phyloP scores from a whole-genome alignment of 345 rosid species.

The Rhodamnia rubescens region DNA sequence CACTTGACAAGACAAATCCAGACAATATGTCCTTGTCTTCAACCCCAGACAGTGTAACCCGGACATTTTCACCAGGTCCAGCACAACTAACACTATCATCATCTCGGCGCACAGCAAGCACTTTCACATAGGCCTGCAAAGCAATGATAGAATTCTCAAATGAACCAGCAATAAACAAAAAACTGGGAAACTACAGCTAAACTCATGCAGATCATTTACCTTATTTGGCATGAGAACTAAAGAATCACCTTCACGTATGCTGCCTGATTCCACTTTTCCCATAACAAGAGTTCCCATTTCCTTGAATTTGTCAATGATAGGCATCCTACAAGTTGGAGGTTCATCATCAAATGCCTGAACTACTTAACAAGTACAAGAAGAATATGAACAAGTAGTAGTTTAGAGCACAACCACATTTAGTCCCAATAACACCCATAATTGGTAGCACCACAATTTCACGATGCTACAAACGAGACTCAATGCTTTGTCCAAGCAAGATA shows the following conservation, averaged over 20 bases:
- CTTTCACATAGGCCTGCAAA: slow-evolving; percentile 70
- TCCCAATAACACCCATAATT: background rate
- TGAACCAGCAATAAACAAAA: background rate
- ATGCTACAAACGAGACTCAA: background rate
- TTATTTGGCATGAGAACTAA: slow-evolving; percentile 89
- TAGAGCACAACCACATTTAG: background rate
- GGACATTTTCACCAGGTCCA: slow-evolving; percentile 89
- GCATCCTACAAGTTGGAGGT: slow-evolving; percentile 51
- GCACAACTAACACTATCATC: slow-evolving; percentile 74
- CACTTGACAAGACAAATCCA: slow-evolving; percentile 79
- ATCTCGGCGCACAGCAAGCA: slow-evolving; percentile 49
- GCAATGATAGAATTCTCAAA: background rate
- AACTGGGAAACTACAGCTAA: background rate
- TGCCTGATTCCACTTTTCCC: slow-evolving; percentile 96
- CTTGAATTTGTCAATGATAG: slow-evolving; percentile 90
- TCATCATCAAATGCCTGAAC: background rate
- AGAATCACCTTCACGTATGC: slow-evolving; percentile 75
- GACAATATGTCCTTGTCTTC: slow-evolving; percentile 87
- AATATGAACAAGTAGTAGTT: background rate
- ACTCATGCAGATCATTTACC: slow-evolving; percentile 26
- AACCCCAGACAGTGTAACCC: slow-evolving; percentile 68
- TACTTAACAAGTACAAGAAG: background rate
- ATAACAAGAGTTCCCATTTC: slow-evolving; percentile 98
- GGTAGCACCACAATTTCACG: background rate
- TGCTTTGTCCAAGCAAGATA: background rate